Conservation (phyloP, 78 protist species). For the Pigoraptor vietnamica region DNA sequence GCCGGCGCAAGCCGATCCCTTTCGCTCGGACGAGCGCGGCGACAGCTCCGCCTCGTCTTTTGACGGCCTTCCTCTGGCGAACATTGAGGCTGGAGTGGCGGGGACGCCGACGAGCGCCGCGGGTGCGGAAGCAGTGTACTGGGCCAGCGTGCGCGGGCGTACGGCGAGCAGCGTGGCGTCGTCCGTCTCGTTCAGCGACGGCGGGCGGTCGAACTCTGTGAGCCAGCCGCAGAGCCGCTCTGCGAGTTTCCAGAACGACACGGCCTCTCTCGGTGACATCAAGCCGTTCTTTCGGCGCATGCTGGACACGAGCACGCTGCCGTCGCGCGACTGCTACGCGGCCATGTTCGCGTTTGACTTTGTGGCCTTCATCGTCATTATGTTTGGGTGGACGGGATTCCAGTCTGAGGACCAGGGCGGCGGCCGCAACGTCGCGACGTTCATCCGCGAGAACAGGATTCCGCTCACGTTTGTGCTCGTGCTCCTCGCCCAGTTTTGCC, state of each 20-base stretch:
- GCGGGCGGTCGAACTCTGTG: not conserved
- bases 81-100: not conserved
- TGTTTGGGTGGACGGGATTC: not conserved
- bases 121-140: not conserved
- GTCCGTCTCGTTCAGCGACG: not conserved
- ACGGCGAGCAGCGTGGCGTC: not conserved
- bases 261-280: not conserved
- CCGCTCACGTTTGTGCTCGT: not conserved
- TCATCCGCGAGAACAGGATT: not conserved
- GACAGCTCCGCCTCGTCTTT: not conserved
- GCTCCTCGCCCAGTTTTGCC: slow-evolving; percentile 27
- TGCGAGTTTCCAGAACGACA: not conserved
- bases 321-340: not conserved
- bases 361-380: not conserved
- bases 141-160: not conserved
- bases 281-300: not conserved
- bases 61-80: not conserved
- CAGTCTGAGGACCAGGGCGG: not conserved
- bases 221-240: not conserved
- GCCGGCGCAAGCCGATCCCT: not conserved
- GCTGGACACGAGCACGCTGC: not conserved
- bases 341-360: not conserved
- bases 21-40: not conserved
- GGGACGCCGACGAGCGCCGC: not conserved
- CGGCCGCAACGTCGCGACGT: not conserved